Evolutionary conservation across 148 eudicot genomes (phyloP), one percentile per base, ranked within the genome.

Genomic region (Nepenthes gracilis): DNA sequence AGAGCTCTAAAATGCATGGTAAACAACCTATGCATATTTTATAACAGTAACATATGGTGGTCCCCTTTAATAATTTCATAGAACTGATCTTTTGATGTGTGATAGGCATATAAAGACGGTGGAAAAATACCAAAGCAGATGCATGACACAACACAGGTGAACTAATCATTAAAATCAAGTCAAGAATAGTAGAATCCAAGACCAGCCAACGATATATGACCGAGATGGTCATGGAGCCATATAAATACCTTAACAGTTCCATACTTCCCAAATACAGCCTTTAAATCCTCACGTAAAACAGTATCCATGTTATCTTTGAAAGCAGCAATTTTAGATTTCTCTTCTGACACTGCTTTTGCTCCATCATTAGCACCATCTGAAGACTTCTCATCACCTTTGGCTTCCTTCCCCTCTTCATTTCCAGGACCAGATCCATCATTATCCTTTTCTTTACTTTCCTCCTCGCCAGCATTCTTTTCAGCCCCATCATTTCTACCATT

Each of bases 221-320:
- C 8, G 7, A 52, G 12, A 40, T 36, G 35, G 4, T 35, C 9
- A 54, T 12, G 4, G 45, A 53, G 12, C 12, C 55, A 35, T 35
- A 35, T 2, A 5, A 65, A 36, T 86, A 93, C 99, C 96, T 86
- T 93, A 15, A 93, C 82, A 32, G 67, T 62, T 62, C 99, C 99
- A 72, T 77, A 93, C 59, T 81, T 93, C 58, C 67, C 68, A 64
- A 93, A 88, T 36, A 83, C 67, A 37, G 74, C 76, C 77, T 82
- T 93, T 48, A 93, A 72, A 74, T 93, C 99, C 69, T 93, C 99
- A 59, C 99, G 87, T 54, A 80, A 53, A 64, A 93, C 78, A 55
- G 87, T 82, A 72, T 85, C 73, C 72, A 71, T 75, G 69, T 87
- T 68, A 69, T 87, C 83, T 73, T 67, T 81, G 73, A 64, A 74